Base-by-base conservation (phyloP, 306 rosid genomes). In the Prunus campanulata region DNA sequence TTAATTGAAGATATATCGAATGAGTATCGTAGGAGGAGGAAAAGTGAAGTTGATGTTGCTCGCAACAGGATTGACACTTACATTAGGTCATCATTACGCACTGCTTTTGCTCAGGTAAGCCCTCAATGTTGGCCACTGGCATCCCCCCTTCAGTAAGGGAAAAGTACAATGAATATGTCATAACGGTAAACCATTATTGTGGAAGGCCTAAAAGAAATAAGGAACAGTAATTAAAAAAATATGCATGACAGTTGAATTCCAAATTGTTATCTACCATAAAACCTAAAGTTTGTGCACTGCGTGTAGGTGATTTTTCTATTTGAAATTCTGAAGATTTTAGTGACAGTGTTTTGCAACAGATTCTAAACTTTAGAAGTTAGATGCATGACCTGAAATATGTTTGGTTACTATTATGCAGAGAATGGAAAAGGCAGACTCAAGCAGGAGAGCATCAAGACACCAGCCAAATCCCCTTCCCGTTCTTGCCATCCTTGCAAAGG, bases 21-120 rank as follows among this genome's bases (percentile, higher is more conserved):
- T 69, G 99, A 95, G 82, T 95, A 95, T 74, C 92, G 99, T 12
- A 81, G 97, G 78, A 90, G 96, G 86, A 90, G 97, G 80, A 95
- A 84, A 83, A 86, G 68, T 52, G 97, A 95, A 85, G 97, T 90
- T 74, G 90, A 95, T 68, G 97, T 95, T 72, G 92, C 93, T 71
- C 97, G 93, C 27, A 91, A 86, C 85, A 92, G 99, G 84, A 88
- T 90, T 76, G 99, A 95, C 69, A 90, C 97, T 46, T 95, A 95
- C 81, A 92, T 95, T 85, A 88, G 99, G 83, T 95, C 99, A 66
- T 95, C 99, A 50, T 77, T 92, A 18, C 97, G 97, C 20, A 90
- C 99, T 54, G 96, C 97, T 57, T 95, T 95, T 87, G 99, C 99
- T 75, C 99, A 95, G 99, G 99, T 77, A 90, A 89, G 93, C 89